These are phyloP conservation scores for Nicotiana attenuata DNA, from an alignment of 257 asterid genomes.

Conservation along the genomic window DNA sequence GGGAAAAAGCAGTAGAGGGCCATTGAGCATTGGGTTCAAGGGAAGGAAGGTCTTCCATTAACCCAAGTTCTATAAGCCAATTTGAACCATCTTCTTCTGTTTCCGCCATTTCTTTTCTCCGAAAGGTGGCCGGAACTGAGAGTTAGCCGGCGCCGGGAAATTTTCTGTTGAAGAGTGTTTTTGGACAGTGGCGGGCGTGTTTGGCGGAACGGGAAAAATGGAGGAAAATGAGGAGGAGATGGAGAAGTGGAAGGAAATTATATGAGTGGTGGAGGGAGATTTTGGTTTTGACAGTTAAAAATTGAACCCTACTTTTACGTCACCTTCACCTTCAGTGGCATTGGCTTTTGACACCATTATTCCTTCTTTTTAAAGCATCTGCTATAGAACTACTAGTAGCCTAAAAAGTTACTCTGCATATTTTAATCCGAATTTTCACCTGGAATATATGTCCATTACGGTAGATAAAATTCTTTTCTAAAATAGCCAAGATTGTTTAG, in stretches of 20 bases:
- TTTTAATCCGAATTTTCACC: not conserved
- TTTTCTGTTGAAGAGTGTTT: not conserved
- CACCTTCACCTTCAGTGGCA: not conserved
- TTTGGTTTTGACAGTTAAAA: not conserved
- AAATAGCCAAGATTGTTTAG: too few species aligned
- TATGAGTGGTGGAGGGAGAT: slow-evolving; percentile 9
- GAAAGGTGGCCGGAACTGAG: not conserved
- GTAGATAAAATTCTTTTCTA: not conserved
- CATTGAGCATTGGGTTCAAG: slow-evolving; percentile 31
- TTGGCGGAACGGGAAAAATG: not conserved
- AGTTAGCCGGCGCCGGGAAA: not conserved
- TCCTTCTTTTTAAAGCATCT: not conserved
- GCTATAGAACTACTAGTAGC: too few species aligned
- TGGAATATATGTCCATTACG: not conserved
- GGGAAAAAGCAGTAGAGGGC: slow-evolving; percentile 24
- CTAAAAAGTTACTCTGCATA: not conserved
- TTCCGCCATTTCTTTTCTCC: slow-evolving; percentile 31
- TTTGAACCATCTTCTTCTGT: slow-evolving; percentile 26
- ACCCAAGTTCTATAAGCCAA: slow-evolving; percentile 43
- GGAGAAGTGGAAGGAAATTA: not conserved
- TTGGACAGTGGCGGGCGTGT: not conserved
- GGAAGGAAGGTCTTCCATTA: slow-evolving; percentile 38
- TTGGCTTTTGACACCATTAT: not conserved
- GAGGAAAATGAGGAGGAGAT: slow-evolving; percentile 1
- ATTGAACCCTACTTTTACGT: not conserved